These are phyloP conservation scores for Nicotiana otophora DNA, from an alignment of 257 asterid genomes.

Conservation along the genomic window DNA sequence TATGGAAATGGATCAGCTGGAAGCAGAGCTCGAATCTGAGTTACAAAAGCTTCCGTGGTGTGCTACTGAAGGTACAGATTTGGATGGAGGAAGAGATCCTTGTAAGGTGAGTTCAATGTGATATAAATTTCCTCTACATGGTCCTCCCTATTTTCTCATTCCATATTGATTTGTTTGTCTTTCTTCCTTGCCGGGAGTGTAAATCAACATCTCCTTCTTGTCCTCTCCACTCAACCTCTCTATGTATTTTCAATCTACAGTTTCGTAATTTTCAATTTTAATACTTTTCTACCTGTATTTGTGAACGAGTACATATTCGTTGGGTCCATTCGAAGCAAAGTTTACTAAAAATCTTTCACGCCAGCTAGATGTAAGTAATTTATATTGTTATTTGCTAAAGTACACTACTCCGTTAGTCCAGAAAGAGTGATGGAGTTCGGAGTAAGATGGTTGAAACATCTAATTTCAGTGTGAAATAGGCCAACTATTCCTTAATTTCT, in stretches of 20 bases:
- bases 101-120: constrained; percentile 24
- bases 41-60: constrained; percentile 49
- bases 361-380: not conserved
- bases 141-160: not conserved
- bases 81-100: constrained; percentile 23
- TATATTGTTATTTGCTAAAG: not conserved
- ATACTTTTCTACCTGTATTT: not conserved
- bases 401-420: not conserved
- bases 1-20: constrained; percentile 50
- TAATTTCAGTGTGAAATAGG: not conserved
- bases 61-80: constrained; percentile 21
- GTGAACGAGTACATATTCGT: not conserved
- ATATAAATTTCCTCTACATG: not conserved
- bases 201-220: not conserved
- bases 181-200: not conserved
- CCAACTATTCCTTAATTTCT: not conserved
- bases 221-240: not conserved
- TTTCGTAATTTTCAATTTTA: not conserved
- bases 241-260: not conserved
- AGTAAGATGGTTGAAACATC: not conserved
- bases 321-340: not conserved
- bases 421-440: not conserved
- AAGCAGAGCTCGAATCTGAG: constrained; percentile 47
- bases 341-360: not conserved
- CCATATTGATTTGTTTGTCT: not conserved